Percentiles rank a stretch among this genome's conserved stretches.
Conservation (phyloP, 2,329 filamentous ascomycete genomes). For the Venturia nashicola region DNA sequence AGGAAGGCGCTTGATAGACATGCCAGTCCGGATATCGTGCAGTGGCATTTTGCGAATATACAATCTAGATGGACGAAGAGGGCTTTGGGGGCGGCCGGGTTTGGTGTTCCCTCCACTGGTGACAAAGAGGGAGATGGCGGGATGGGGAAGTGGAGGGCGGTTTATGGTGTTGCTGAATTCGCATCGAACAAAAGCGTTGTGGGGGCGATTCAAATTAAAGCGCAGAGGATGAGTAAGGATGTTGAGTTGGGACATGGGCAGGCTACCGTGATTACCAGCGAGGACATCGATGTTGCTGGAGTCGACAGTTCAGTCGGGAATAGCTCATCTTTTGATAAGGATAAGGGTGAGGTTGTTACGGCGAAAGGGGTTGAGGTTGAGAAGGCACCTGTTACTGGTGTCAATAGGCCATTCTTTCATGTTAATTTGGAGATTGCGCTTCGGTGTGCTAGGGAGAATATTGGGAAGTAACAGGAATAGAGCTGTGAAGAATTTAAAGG, state of each 20-base stretch:
- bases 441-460: neutral
- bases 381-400: neutral
- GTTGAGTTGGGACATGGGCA: neutral
- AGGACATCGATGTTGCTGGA: neutral
- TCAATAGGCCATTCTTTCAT: neutral
- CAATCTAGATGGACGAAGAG: neutral
- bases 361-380: neutral
- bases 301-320: neutral
- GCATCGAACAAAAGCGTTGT: no score
- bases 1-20: neutral
- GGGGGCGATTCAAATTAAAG: no score
- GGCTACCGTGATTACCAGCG: neutral
- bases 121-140: neutral
- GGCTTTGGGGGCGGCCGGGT: neutral
- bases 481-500: neutral
- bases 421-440: neutral
- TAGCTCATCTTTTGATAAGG: neutral
- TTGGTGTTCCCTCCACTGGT: neutral
- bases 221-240: neutral
- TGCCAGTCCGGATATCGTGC: neutral
- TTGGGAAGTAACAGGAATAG: neutral
- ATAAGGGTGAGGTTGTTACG: neutral
- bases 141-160: neutral
- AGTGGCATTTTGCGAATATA: constrained; percentile 6
- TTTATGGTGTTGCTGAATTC: neutral